Evolutionary conservation across 441 rosid genomes (phyloP), one percentile per base, ranked within the genome.

Genomic region (Corymbia calophylla): DNA sequence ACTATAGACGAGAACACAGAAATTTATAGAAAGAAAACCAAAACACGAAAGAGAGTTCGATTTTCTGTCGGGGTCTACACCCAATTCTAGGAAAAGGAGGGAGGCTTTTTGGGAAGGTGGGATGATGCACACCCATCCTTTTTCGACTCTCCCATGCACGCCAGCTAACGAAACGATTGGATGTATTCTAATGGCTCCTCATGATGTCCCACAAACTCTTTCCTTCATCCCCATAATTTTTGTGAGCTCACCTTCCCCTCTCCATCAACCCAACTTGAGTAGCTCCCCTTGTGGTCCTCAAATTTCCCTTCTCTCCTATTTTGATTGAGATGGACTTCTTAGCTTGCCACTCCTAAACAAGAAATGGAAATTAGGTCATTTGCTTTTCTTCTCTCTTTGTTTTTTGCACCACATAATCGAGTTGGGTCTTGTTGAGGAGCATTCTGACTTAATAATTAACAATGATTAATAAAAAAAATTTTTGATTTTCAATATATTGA

Each of bases 391-490:
- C 6, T 70, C 23, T 9, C 19, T 35, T 35, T 9, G 44, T 4
- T 39, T 39, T 39, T 39, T 39, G 44, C 44, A 39, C 9, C 1
- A 1, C 3, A 73, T 21, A 3, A 17, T 11, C 9, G 3, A 5
- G 17, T 39, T 14, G 8, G 16, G 62, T 56, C 19, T 9, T 56
- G 13, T 23, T 4, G 29, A 23, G 8, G 1, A 23, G n/a, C 0
- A 0, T 44, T 23, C 2, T 5, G n/a, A 6, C 3, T 25, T 44
- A 77, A n/a, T 1, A 2, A 25, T 7, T 39, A 44, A 77, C 25
- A 11, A 13, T 11, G 8, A 0, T 25, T 44, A 23, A 21, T 6
- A 25, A 12, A 44, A 29, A 29, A 0, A 13, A 0, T 1, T 23
- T 6, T 44, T 7, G 0, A 23, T 0, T 44, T 77, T 23, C 0